phyloP scores from a whole-genome alignment of 768 basidiomycete species.

The Mycena floridula region DNA sequence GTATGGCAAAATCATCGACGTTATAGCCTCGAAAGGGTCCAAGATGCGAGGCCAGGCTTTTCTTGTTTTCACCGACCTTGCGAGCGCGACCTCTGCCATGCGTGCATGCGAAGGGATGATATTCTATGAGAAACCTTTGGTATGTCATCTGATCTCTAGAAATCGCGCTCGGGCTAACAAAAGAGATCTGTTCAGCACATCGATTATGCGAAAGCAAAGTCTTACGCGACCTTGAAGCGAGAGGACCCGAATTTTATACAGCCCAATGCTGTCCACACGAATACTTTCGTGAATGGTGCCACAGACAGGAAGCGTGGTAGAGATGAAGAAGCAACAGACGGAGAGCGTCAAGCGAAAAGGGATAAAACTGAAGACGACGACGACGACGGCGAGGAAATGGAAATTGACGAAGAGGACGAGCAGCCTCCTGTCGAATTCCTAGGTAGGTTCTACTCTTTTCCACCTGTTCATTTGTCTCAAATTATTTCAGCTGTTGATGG shows the following conservation, averaged over 20 bases:
- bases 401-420: constrained; percentile 88
- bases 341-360: constrained; percentile 57
- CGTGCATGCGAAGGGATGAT: constrained; percentile 88
- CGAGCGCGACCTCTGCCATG: constrained; percentile 87
- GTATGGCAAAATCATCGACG: constrained; percentile 90
- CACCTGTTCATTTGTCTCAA: constrained; percentile 19
- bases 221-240: constrained; percentile 71
- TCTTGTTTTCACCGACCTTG: constrained; percentile 89
- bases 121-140: constrained; percentile 91
- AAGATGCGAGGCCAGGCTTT: constrained; percentile 95
- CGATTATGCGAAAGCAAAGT: constrained; percentile 85
- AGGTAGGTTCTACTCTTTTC: constrained; percentile 10
- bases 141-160: constrained; percentile 31
- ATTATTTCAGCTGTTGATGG: constrained; percentile 28
- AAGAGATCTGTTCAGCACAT: constrained; percentile 59
- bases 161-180: not conserved
- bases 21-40: constrained; percentile 80
- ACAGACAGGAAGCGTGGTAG: constrained; percentile 57
- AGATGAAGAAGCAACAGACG: constrained; percentile 52
- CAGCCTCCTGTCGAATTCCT: no score
- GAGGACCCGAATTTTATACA: constrained; percentile 82
- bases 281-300: constrained; percentile 34
- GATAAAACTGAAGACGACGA: constrained; percentile 62
- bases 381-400: constrained; percentile 88
- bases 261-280: constrained; percentile 60